Evolutionary conservation across 139 green algal species (phyloP).

Genomic region (Volvox africanus): DNA sequence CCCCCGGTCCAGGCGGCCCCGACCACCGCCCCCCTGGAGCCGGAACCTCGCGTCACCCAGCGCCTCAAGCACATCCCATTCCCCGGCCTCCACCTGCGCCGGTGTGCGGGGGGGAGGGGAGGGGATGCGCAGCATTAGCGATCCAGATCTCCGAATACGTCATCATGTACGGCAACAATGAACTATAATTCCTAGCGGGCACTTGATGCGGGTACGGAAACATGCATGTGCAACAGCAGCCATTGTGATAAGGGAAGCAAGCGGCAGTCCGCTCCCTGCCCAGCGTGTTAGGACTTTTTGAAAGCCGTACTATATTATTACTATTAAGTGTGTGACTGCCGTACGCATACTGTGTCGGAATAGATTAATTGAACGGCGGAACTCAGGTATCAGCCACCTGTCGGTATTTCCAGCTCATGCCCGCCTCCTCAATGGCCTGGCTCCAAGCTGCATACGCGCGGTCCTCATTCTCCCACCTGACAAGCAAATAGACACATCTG

Average conservation of each 20-base stretch:
- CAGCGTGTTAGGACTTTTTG: no score
- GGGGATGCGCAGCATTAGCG: background rate
- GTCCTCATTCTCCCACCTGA: conserved; percentile 53
- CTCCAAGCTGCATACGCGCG: conserved; percentile 62
- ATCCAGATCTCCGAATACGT: background rate
- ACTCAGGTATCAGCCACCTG: conserved; percentile 41
- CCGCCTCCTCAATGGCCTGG: conserved; percentile 76
- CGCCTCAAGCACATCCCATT: conserved; percentile 85
- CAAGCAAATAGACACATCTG: no score
- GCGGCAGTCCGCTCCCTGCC: no score
- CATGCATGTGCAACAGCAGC: no score
- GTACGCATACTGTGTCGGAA: no score
- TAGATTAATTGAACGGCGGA: no score
- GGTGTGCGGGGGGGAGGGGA: no score
- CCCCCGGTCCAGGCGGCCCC: conserved; percentile 78
- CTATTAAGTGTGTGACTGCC: no score
- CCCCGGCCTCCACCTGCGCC: conserved; percentile 65
- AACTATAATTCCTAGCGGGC: no score
- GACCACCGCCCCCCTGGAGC: conserved; percentile 72
- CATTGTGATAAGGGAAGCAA: no score
- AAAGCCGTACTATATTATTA: no score
- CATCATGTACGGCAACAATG: background rate
- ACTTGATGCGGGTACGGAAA: no score
- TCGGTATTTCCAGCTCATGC: conserved; percentile 78
- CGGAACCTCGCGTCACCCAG: conserved; percentile 76